Evolutionary conservation across 1,139 yeast species (phyloP).

Genomic region (Suhomyces coccinellae): DNA sequence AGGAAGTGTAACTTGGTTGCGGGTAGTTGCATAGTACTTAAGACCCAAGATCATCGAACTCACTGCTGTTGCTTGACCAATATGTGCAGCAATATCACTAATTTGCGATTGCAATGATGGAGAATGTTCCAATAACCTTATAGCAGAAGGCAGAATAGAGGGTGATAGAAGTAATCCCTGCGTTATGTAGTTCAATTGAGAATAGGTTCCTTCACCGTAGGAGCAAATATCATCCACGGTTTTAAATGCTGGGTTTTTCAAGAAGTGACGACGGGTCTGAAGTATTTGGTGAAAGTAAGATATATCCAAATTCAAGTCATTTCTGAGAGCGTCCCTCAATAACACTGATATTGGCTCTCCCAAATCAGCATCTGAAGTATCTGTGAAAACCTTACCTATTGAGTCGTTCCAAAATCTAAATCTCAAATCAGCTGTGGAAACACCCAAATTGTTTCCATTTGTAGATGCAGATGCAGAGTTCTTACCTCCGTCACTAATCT

Average conservation of each 20-base stretch:
- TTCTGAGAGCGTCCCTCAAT: conserved; percentile 48
- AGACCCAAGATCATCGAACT: conserved; percentile 66
- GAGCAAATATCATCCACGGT: conserved; percentile 63
- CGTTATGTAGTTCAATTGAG: conserved; percentile 69
- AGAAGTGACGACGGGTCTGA: conserved; percentile 57
- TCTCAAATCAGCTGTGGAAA: conserved; percentile 52
- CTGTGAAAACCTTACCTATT: conserved; percentile 43
- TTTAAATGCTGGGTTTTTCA: conserved; percentile 45
- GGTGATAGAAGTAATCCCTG: conserved; percentile 65
- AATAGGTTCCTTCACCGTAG: conserved; percentile 78
- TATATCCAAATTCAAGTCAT: conserved; percentile 53
- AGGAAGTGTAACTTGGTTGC: conserved; percentile 61
- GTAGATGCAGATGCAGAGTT: conserved; percentile 27
- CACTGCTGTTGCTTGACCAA: conserved; percentile 80
- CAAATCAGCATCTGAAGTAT: conserved; percentile 35
- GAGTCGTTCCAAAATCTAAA: conserved; percentile 65
- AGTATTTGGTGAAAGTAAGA: conserved; percentile 60
- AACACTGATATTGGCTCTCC: conserved; percentile 71
- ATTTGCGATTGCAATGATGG: conserved; percentile 43
- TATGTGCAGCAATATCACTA: conserved; percentile 72
- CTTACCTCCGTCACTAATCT: conserved; percentile 49
- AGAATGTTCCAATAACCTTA: conserved; percentile 49
- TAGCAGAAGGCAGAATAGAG: conserved; percentile 56
- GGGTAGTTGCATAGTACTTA: conserved; percentile 53
- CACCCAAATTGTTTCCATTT: conserved; percentile 36